Conservation (phyloP, 805 yeast species). For the Blastobotrys peoriensis region DNA sequence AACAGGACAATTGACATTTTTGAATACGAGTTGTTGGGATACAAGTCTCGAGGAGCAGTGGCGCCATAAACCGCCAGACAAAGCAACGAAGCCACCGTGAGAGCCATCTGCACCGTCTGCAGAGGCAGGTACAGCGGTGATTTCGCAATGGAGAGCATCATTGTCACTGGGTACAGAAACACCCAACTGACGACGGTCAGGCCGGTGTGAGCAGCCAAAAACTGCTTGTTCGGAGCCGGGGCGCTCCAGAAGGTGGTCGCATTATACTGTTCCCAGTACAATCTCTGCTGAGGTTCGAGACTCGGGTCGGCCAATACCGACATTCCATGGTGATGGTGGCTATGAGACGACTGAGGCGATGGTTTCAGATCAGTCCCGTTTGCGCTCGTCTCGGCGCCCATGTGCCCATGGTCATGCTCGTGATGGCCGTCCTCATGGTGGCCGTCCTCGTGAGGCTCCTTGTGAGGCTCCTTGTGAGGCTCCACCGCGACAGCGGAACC, state of each 20-base stretch:
- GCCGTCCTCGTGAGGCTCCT: conserved; percentile 4
- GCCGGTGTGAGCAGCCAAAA: conserved; percentile 50
- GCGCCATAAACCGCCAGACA: conserved; percentile 51
- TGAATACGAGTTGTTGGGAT: conserved; percentile 70
- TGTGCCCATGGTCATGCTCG: conserved; percentile 4
- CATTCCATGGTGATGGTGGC: conserved; percentile 53
- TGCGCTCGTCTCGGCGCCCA: too few species aligned
- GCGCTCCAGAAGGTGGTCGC: conserved; percentile 59
- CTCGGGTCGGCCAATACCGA: conserved; percentile 63
- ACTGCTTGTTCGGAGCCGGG: conserved; percentile 42
- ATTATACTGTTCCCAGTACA: conserved; percentile 73
- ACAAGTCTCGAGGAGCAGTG: conserved; percentile 54
- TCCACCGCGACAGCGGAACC: background rate
- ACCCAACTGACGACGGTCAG: conserved; percentile 41
- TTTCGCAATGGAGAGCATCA: conserved; percentile 56
- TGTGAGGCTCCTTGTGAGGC: background rate
- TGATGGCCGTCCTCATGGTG: too few species aligned
- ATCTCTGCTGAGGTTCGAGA: conserved; percentile 63
- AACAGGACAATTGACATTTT: conserved; percentile 59
- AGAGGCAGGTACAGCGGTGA: conserved; percentile 55
- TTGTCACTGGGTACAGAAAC: conserved; percentile 58
- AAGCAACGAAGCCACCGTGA: conserved; percentile 46
- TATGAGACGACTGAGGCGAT: too few species aligned
- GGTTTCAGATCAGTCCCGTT: too few species aligned
- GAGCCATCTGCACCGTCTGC: conserved; percentile 44